Conservation (phyloP, 768 basidiomycete genomes). For the Xerocomellus intermedius region DNA sequence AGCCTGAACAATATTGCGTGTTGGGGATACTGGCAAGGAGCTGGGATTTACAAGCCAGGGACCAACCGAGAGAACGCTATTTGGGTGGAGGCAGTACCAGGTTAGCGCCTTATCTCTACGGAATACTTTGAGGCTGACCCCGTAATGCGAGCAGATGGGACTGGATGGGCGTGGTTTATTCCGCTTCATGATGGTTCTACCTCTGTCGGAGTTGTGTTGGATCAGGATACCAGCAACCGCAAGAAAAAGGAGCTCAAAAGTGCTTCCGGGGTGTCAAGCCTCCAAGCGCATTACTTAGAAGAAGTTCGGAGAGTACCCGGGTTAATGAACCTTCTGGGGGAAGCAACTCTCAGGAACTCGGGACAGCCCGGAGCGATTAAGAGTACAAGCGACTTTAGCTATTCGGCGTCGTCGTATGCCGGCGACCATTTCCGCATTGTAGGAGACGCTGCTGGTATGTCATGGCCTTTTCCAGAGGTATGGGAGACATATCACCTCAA, state of each 20-base stretch:
- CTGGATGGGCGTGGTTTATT: constrained; percentile 59
- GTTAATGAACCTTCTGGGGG: no score
- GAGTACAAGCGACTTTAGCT: constrained; percentile 58
- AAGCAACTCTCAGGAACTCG: no score
- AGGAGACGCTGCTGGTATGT: constrained; percentile 46
- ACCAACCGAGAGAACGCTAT: constrained; percentile 35
- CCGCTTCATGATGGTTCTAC: constrained; percentile 48
- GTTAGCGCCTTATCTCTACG: not conserved
- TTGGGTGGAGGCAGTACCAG: constrained; percentile 36
- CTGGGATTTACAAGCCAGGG: constrained; percentile 28
- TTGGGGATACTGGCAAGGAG: constrained; percentile 39
- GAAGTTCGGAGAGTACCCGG: constrained; percentile 1
- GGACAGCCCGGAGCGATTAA: constrained; percentile 9
- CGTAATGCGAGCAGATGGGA: constrained; percentile 37
- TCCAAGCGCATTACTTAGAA: constrained; percentile 6
- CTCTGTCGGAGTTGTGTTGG: constrained; percentile 54
- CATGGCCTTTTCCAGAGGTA: no score
- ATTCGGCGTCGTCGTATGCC: constrained; percentile 53
- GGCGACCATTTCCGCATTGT: constrained; percentile 52
- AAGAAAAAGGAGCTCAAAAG: constrained; percentile 17
- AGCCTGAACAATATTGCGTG: constrained; percentile 35
- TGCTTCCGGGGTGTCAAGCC: not conserved
- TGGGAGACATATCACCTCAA: no score
- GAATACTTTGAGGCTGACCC: no score
- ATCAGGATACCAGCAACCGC: constrained; percentile 32